Evolutionary conservation across 2,329 filamentous ascomycete genomes (phyloP).

Genomic region (Monilinia vaccinii-corymbosi): DNA sequence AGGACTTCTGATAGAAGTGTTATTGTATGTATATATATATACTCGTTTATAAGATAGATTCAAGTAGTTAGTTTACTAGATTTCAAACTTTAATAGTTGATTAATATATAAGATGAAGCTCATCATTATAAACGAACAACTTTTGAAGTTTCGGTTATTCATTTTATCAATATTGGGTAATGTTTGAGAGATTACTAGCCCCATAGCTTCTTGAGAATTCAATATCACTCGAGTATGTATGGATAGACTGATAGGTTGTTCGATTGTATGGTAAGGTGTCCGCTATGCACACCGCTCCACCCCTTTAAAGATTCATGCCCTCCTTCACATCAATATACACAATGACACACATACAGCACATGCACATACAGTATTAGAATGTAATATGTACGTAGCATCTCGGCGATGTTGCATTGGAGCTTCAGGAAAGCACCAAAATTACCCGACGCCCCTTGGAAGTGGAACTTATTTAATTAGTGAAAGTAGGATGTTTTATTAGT

Average conservation of each 20-base stretch:
- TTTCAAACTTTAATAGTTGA: background rate
- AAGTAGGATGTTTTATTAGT: too few species aligned
- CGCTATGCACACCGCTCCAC: background rate
- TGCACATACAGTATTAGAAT: background rate
- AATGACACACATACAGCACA: background rate
- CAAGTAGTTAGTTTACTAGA: background rate
- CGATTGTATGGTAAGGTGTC: background rate
- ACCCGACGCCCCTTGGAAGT: conserved; percentile 6
- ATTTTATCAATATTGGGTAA: background rate
- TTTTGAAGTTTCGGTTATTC: background rate
- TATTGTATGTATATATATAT: too few species aligned
- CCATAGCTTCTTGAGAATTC: background rate
- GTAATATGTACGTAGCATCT: background rate
- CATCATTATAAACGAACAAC: background rate
- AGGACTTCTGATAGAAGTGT: background rate
- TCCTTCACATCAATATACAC: background rate
- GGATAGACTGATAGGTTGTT: background rate
- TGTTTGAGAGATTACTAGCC: background rate
- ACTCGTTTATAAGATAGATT: too few species aligned
- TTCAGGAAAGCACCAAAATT: conserved; percentile 2
- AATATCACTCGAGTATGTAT: background rate
- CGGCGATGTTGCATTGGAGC: background rate
- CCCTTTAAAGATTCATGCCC: background rate
- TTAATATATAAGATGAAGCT: background rate
- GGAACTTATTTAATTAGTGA: too few species aligned